phyloP scores from a whole-genome alignment of 148 eudicot species.

The Bassia scoparia region DNA sequence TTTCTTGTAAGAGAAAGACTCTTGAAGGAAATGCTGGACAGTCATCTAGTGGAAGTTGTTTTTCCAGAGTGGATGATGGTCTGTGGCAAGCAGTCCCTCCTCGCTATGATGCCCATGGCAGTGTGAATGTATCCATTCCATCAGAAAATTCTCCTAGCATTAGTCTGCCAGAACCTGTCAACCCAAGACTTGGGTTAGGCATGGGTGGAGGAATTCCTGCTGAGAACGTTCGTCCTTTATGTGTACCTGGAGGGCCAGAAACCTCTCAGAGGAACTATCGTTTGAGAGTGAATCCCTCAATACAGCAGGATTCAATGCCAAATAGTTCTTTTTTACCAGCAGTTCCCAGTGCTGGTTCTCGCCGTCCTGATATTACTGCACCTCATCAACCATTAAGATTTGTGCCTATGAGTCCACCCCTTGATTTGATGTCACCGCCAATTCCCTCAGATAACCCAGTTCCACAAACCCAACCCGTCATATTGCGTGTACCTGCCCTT shows the following conservation, averaged over 20 bases:
- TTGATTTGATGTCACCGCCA: slow-evolving; percentile 42
- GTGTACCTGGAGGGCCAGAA: slow-evolving; percentile 38
- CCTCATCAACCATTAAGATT: slow-evolving; percentile 45
- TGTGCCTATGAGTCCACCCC: slow-evolving; percentile 41
- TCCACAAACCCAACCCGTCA: slow-evolving; percentile 33
- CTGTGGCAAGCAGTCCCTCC: slow-evolving; percentile 50
- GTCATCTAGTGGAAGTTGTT: slow-evolving; percentile 65
- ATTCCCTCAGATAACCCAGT: slow-evolving; percentile 31
- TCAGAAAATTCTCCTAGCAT: slow-evolving; percentile 30
- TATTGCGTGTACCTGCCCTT: slow-evolving; percentile 40
- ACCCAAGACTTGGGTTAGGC: slow-evolving; percentile 55
- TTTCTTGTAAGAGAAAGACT: slow-evolving; percentile 76
- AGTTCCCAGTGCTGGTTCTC: slow-evolving; percentile 24
- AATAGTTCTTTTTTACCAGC: slow-evolving; percentile 29
- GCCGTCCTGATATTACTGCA: slow-evolving; percentile 29
- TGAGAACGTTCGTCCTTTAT: slow-evolving; percentile 35
- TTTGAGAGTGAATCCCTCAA: slow-evolving; percentile 45
- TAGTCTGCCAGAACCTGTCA: slow-evolving; percentile 35
- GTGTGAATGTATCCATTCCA: slow-evolving; percentile 29
- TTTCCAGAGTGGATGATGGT: slow-evolving; percentile 39
- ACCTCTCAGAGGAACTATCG: slow-evolving; percentile 52
- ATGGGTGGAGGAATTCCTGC: slow-evolving; percentile 37
- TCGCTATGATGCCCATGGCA: slow-evolving; percentile 26
- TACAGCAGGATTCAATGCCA: slow-evolving; percentile 41
- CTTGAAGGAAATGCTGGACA: slow-evolving; percentile 64